Percentiles rank a stretch among this genome's conserved stretches.
Evolutionary conservation across 1,284 basidiomycete genomes (phyloP).

Genomic region (Pseudozyma sp.): DNA sequence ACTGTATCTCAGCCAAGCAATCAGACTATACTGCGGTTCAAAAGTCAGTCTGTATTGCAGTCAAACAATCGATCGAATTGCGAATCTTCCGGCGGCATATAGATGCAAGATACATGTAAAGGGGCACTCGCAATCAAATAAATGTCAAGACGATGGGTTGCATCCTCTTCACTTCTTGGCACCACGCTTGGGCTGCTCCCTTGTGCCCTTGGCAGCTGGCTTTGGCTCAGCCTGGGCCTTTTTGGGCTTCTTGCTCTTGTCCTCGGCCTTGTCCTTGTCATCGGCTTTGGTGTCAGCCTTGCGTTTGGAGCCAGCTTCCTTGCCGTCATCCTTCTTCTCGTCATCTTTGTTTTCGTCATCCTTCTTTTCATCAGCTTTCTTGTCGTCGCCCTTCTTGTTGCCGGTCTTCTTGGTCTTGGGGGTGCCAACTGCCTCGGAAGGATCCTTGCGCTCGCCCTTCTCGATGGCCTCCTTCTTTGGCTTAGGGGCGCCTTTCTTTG

Average conservation of each 20-base stretch:
- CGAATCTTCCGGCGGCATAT: too few relatives aligned
- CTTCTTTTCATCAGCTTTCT: constrained; percentile 9
- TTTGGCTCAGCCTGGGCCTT: constrained; percentile 17
- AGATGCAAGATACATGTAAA: too few relatives aligned
- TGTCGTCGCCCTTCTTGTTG: constrained; percentile 14
- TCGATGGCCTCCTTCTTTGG: constrained; percentile 67
- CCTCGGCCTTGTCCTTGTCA: constrained; percentile 3
- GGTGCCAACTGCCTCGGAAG: constrained; percentile 30
- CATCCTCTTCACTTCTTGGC: constrained; percentile 34
- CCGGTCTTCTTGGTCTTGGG: constrained; percentile 24
- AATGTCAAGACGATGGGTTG: not conserved
- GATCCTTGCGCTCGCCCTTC: constrained; percentile 45
- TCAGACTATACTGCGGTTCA: too few relatives aligned
- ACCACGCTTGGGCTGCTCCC: constrained; percentile 43
- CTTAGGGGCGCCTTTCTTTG: constrained; percentile 69
- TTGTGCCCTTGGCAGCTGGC: constrained; percentile 30
- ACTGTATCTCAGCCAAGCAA: too few relatives aligned
- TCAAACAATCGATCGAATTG: too few relatives aligned
- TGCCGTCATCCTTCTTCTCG: constrained; percentile 13
- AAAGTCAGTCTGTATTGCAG: too few relatives aligned
- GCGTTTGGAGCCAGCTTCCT: constrained; percentile 19
- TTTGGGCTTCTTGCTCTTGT: constrained; percentile 15
- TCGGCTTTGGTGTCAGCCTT: constrained; percentile 27
- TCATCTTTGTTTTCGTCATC: constrained; percentile 9
- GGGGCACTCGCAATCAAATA: not conserved